Evolutionary conservation across 306 rosid species (phyloP).

Genomic region (Quercus engelmannii): DNA sequence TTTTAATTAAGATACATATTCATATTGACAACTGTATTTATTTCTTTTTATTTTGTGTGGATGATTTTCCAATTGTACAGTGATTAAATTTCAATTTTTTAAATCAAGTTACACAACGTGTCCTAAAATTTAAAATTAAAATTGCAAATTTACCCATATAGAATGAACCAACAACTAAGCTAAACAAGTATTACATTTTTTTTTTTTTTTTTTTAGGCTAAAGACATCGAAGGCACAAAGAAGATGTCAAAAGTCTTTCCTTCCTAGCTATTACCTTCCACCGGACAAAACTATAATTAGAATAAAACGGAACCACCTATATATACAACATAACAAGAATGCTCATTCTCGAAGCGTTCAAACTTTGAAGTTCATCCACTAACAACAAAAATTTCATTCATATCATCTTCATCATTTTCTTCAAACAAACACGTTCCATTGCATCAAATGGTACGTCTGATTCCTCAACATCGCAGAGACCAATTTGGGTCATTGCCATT

Average conservation of each 20-base stretch:
- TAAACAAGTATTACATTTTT: background rate
- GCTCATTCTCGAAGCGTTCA: background rate
- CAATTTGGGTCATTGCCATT: background rate
- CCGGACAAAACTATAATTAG: background rate
- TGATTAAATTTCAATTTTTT: too few relatives aligned
- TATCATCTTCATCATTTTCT: background rate
- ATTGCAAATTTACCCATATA: background rate
- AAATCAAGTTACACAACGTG: too few relatives aligned
- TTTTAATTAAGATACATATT: too few relatives aligned
- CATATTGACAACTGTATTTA: too few relatives aligned
- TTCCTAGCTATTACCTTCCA: background rate
- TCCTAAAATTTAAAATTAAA: too few relatives aligned
- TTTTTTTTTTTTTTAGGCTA: background rate
- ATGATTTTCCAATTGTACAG: too few relatives aligned
- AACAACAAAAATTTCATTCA: background rate
- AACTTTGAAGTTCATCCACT: too few relatives aligned
- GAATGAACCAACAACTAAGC: background rate
- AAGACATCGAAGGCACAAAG: background rate
- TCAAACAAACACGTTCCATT: background rate
- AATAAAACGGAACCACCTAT: background rate
- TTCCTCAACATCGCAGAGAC: background rate
- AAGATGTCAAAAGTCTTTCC: background rate
- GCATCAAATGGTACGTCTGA: slow-evolving; percentile 16
- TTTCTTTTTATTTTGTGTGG: too few relatives aligned
- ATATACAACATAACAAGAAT: background rate